Base-by-base conservation (phyloP, 169 alveolate genomes). In the Theileria annulata region DNA sequence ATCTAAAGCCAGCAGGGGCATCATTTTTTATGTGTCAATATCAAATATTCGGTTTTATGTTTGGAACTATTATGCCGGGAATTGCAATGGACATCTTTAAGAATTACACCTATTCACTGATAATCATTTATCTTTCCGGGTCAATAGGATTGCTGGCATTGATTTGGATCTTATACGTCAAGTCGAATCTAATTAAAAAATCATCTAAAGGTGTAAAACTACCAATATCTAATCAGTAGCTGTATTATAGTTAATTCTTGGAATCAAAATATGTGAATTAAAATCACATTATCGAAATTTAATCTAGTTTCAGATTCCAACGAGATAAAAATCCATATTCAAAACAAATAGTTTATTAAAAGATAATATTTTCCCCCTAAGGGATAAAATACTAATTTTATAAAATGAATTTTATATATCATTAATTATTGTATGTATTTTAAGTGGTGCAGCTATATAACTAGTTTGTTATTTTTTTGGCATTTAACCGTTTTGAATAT, bases 41-140 rank as follows among this genome's bases (percentile, higher is more conserved):
- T 35, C 86, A 84, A 56, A 84, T 84, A 19, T 56, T 84, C 25
- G 90, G 90, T 2, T 84, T 75, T 73, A 77, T 74, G 21, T 63
- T 58, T 10, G 90, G 90, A 12, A 77, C 87, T 13, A 13, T 71
- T 28, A 28, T 76, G 12, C 90, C 90, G 31, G 90, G 90, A 17
- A 19, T 60, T 3, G 87, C 80, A 19, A 51, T 72, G n/a, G 87
- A 84, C 31, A 47, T 70, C 2, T 72, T 25, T 75, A 54, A 74
- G 17, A 58, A 33, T 31, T n/a, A 54, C 62, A 72, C 31, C 17
- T 77, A 28, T 3, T 31, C 58, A 23, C 31, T 72, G 4, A 51
- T 58, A 19, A 69, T 69, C 25, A 69, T 54, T 33, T 69, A 33
- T 58, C 49, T 69, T 33, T 15, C 54, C 21, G 76, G 76, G 19